Base-by-base conservation (phyloP, 768 basidiomycete genomes). In the Termitomyces bulborhizus region DNA sequence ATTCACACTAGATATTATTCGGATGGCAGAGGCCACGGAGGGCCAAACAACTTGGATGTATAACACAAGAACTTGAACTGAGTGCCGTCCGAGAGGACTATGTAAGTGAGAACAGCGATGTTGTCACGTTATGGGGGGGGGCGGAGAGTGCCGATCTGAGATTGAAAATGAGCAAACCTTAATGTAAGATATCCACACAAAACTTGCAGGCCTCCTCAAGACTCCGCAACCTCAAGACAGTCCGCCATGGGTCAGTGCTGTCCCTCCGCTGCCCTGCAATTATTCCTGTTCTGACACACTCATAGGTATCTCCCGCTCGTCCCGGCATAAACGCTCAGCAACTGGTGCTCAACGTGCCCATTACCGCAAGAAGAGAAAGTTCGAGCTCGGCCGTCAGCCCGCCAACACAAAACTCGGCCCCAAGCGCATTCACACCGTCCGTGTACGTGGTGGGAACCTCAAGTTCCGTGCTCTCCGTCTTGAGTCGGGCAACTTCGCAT, bases 341-440 rank as follows among this genome's bases (percentile, higher is more conserved):
- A 87, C 93, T 47, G 96, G 92, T 67, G 92, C 90, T 57, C 90
- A 93, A 75, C 88, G 90, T 66, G 85, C 93, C 65, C 85, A 89
- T 78, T 96, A 94, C 80, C 93, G 96, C 82, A 99, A 99, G 85
- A 99, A 98, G 92, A 87, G 97, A 88, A 98, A 98, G 80, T 98
- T 98, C 77, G 97, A 99, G 83, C 86, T 98, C 67, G 97, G 96
- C 71, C 93, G 97, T 71, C 97, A 98, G 72, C 80, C 97, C 56
- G 97, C 97, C 63, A 93, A 78, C 83, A 99, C 97, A 70, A 98
- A 92, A 80, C 86, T 99, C 62, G 95, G 97, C 49, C 68, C 87
- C 53, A 98, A 98, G 80, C 91, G 97, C 58, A 77, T 99, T 66
- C 97, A 98, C 78, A 82, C 84, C 53, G 94, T 99, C 60, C 91